These are phyloP conservation scores for Nasturtium officinale DNA, from an alignment of 345 rosid species.

Conservation along the genomic window DNA sequence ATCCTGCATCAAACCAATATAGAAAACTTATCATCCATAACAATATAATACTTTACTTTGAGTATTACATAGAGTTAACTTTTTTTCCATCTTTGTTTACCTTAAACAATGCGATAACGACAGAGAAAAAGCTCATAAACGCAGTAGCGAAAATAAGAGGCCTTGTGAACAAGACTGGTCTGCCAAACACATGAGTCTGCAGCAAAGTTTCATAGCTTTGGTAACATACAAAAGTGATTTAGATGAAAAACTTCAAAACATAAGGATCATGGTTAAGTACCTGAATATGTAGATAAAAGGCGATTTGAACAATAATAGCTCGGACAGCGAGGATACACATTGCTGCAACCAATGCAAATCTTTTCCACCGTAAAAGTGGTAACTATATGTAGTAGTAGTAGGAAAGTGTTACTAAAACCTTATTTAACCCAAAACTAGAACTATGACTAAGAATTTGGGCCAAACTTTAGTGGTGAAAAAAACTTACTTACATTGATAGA, in stretches of 20 bases:
- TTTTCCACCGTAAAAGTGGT: slow-evolving; percentile 92
- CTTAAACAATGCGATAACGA: slow-evolving; percentile 94
- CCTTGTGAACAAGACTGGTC: slow-evolving; percentile 63
- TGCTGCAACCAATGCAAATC: slow-evolving; percentile 90
- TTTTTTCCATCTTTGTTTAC: slow-evolving; percentile 43
- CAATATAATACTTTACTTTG: background rate
- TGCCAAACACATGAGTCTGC: slow-evolving; percentile 79
- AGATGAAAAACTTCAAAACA: slow-evolving; percentile 1
- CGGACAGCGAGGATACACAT: slow-evolving; percentile 94
- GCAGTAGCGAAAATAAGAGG: slow-evolving; percentile 90
- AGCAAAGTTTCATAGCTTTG: slow-evolving; percentile 7
- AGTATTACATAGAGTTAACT: background rate
- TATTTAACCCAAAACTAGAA: background rate
- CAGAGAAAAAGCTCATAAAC: slow-evolving; percentile 97
- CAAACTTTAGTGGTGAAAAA: background rate
- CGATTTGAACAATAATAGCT: slow-evolving; percentile 90
- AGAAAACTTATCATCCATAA: slow-evolving; percentile 9
- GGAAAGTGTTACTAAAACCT: slow-evolving; percentile 1
- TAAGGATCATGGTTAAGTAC: slow-evolving; percentile 39
- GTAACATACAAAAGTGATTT: background rate
- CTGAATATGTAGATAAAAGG: slow-evolving; percentile 92
- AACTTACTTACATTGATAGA: slow-evolving; percentile 78
- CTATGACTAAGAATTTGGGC: background rate
- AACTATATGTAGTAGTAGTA: slow-evolving; percentile 52
- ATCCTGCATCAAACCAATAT: slow-evolving; percentile 53